Evolutionary conservation across 768 basidiomycete genomes (phyloP), one percentile per base, ranked within the genome.

Genomic region (Russula sp.): DNA sequence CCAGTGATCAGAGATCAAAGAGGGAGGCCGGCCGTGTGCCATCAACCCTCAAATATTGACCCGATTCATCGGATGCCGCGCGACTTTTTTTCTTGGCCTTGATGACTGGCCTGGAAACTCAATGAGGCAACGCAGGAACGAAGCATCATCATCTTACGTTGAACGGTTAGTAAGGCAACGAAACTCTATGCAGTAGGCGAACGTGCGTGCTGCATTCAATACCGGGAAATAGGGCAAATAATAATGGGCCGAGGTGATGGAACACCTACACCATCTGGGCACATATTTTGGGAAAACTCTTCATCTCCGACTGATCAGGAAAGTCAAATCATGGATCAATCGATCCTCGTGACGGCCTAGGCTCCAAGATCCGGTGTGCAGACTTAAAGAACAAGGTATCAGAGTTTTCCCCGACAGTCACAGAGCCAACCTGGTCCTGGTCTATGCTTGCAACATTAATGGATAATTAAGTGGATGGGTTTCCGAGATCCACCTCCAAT

Each of bases 261-360:
- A 34, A 20, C 52, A 5, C 25, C 3, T 36, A 35, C 34, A 56
- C 55, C 14, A 38, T 56, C 20, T 47, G 16, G 34, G 55, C 14
- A 22, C 7, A 20, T 11, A n/a, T 43, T 11, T 34, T 34, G n/a
- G 13, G 29, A 32, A 56, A 56, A 46, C 20, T 46, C n/a, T 45
- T 32, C 42, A 56, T 35, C n/a, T 46, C 55, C 34, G 55, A 35
- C 55, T 36, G 43, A 56, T 45, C 34, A 56, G 55, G 55, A 56
- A 52, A 56, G n/a, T n/a, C n/a, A 46, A 55, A 45, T 35, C n/a
- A n/a, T n/a, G n/a, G n/a, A n/a, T n/a, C 34, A 22, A 56, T 56
- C 52, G 39, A 18, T 42, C 41, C 53, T 43, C 52, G 25, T 16
- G 14, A 14, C 41, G 41, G 6, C 1, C 13, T 3, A 29, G 25